Conservation (phyloP, 2,329 filamentous ascomycete species). For the Penicillium oxalicum region DNA sequence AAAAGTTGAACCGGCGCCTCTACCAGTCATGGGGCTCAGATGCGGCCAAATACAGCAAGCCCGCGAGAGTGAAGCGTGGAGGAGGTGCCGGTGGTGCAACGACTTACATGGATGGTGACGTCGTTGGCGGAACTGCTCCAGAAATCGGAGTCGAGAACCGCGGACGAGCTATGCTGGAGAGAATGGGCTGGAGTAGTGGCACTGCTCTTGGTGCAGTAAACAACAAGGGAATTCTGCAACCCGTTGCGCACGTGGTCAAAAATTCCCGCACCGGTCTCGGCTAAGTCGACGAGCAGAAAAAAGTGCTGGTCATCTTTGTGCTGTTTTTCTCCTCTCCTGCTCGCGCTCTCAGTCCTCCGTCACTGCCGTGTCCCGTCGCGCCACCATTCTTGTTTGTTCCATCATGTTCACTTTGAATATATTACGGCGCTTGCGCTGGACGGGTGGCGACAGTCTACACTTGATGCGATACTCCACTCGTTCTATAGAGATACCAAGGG, state of each 20-base stretch:
- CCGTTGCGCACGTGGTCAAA: conserved; percentile 82
- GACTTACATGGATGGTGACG: conserved; percentile 73
- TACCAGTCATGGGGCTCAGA: conserved; percentile 22
- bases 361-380: neutral
- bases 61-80: conserved; percentile 27
- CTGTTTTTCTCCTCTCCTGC: neutral
- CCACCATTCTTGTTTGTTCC: neutral
- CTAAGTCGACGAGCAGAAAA: neutral
- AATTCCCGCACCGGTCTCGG: conserved; percentile 78
- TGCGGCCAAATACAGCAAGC: conserved; percentile 8
- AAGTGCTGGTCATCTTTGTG: too few species aligned
- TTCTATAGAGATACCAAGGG: neutral
- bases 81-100: conserved; percentile 43
- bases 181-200: conserved; percentile 92
- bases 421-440: neutral
- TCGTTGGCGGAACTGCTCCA: conserved; percentile 78
- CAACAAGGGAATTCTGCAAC: conserved; percentile 83
- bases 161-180: conserved; percentile 82
- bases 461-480: neutral
- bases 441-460: neutral
- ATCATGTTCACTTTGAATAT: neutral
- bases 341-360: neutral
- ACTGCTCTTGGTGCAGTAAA: conserved; percentile 74
- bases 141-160: conserved; percentile 78
- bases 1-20: conserved; percentile 25